Evolutionary conservation across 2,329 filamentous ascomycete genomes (phyloP).

Genomic region (Colletotrichum neosansevieriae): DNA sequence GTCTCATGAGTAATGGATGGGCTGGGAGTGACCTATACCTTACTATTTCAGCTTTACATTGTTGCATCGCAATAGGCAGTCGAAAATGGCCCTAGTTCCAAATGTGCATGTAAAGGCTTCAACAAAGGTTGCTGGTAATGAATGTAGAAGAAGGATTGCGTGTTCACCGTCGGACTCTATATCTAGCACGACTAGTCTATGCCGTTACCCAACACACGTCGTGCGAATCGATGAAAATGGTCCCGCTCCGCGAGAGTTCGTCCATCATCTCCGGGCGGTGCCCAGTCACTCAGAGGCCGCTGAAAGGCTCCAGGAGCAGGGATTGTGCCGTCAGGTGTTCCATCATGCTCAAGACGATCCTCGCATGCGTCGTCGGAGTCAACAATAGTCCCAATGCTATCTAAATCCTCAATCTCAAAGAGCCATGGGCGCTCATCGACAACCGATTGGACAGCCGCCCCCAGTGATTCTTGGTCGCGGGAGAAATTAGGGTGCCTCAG

Average conservation of each 20-base stretch:
- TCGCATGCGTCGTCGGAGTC: constrained; percentile 55
- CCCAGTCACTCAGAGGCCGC: constrained; percentile 51
- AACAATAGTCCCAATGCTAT: constrained; percentile 54
- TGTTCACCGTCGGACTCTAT: background rate
- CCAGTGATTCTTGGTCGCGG: constrained; percentile 60
- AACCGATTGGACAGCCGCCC: constrained; percentile 52
- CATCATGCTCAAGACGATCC: constrained; percentile 51
- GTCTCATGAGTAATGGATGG: no score
- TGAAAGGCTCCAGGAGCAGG: constrained; percentile 47
- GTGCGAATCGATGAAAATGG: constrained; percentile 1
- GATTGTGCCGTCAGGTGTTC: constrained; percentile 52
- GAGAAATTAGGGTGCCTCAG: constrained; percentile 56
- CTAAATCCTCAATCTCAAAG: constrained; percentile 45
- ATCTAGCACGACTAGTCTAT: constrained; percentile 1
- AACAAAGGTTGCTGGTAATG: background rate
- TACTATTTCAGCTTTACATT: no score
- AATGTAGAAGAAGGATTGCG: background rate
- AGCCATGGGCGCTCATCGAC: constrained; percentile 54
- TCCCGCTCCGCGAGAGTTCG: constrained; percentile 36
- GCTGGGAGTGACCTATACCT: no score
- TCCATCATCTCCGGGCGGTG: constrained; percentile 56
- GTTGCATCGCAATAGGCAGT: no score
- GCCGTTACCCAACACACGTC: background rate
- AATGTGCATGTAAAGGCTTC: no score
- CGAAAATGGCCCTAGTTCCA: no score